Evolutionary conservation across 768 basidiomycete species (phyloP).

Genomic region (Porpolomopsis calyptriformis): DNA sequence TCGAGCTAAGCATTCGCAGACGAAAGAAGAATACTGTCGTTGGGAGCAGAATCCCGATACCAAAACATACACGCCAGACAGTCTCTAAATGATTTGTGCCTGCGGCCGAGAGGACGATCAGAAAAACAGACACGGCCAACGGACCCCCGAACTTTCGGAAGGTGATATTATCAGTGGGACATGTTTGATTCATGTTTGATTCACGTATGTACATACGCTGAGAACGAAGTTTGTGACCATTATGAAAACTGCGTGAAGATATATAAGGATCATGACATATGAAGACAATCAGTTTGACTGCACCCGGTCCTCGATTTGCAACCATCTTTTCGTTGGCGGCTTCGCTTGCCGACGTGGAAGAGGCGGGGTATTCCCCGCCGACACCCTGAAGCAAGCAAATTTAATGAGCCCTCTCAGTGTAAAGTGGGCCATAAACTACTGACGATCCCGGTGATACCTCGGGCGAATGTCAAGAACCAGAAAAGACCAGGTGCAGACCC

Average conservation of each 20-base stretch:
- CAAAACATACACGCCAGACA: constrained; percentile 61
- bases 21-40: constrained; percentile 64
- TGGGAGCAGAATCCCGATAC: constrained; percentile 51
- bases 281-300: constrained; percentile 7
- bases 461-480: constrained; percentile 64
- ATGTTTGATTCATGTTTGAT: too few species aligned
- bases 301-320: constrained; percentile 50
- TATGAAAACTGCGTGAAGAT: constrained; percentile 46
- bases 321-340: constrained; percentile 62
- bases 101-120: constrained; percentile 58
- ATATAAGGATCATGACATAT: constrained; percentile 4
- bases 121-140: constrained; percentile 52
- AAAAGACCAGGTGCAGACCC: constrained; percentile 50
- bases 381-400: constrained; percentile 44
- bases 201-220: constrained; percentile 35
- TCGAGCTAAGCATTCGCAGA: constrained; percentile 59
- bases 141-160: constrained; percentile 49
- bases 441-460: constrained; percentile 61
- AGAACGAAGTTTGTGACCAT: constrained; percentile 69
- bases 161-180: not conserved
- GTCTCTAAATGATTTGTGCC: constrained; percentile 50
- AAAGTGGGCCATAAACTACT: constrained; percentile 12
- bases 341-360: constrained; percentile 58
- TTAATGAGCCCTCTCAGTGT: not conserved
- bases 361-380: constrained; percentile 71